A percentile compares a stretch with the other conserved stretches of the same genome.
Conservation (phyloP, 441 rosid species). For the Eutrema salsugineum region DNA sequence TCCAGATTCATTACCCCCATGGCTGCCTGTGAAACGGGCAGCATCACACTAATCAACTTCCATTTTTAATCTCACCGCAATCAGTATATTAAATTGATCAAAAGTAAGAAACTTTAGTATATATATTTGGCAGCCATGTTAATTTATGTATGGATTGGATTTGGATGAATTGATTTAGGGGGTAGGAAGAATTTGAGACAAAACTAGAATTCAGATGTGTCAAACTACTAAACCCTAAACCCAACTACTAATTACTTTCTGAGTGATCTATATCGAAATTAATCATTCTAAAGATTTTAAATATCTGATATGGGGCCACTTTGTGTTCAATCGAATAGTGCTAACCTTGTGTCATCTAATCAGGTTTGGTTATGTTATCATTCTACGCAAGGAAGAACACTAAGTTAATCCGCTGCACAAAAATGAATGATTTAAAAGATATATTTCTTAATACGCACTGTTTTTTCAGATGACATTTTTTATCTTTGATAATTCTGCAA, state of each 20-base stretch:
- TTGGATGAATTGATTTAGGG: not conserved
- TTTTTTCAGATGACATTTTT: not conserved
- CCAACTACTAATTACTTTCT: not conserved
- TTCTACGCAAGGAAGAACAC: not conserved
- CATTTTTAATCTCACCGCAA: not conserved
- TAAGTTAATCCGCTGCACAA: not conserved
- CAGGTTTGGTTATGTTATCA: not conserved
- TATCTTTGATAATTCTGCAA: not conserved
- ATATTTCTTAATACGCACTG: not conserved
- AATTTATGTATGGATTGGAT: not conserved
- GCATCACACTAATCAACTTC: conserved; percentile 1
- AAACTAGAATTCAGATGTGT: not conserved
- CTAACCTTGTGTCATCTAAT: not conserved
- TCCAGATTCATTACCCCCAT: not conserved
- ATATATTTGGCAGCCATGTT: not conserved
- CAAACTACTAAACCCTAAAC: too few species aligned
- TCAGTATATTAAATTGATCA: not conserved
- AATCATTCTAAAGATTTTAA: not conserved
- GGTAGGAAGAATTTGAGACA: not conserved
- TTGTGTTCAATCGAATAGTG: not conserved
- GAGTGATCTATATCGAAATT: not conserved
- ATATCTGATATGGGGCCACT: not conserved
- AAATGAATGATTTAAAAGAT: not conserved
- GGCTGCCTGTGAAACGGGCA: not conserved
- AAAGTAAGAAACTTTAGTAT: not conserved